Evolutionary conservation across 2,329 filamentous ascomycete genomes (phyloP), one percentile per base, ranked within the genome.

Genomic region (Shiraia sp.): DNA sequence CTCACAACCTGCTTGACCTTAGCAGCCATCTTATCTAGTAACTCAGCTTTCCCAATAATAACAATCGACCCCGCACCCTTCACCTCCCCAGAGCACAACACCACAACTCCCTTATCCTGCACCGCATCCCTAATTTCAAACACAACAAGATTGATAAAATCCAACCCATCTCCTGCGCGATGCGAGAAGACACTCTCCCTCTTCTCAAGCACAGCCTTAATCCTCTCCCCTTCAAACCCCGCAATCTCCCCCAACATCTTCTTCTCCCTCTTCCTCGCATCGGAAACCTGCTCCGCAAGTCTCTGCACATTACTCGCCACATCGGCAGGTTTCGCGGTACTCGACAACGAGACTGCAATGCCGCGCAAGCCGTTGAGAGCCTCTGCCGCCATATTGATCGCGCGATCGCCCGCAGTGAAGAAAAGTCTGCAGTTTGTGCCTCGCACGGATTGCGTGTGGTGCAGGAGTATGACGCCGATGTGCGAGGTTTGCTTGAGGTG

Each of bases 401-500:
- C 63, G 28, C 63, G 61, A 30, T 66, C 57, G 2, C 63, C 63
- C 4, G 56, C 52, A 1, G 59, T 59, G 25, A 67, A 66, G 45
- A 53, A 67, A 0, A 67, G 45, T 1, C 61, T 42, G 32, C 57
- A 66, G 28, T 66, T 66, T 10, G 62, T 66, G 2, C 57, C 58
- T 27, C 63, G 57, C 7, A 65, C 42, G 3, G 53, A 54, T 26
- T 63, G 57, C 10, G 53, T 65, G 27, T 67, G 62, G 19, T 67
- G 63, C 15, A 67, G 42, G 3, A 67, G 28, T 7, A 67, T 59
- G 7, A 65, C 27, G 2, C 49, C 46, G n/a, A 67, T 62, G 33
- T 67, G 63, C 2, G 49, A 49, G 5, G 63, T 62, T 34, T 64
- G 59, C 42, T 63, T 58, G 2, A 67, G 49, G 47, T 67, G 63